phyloP scores from a whole-genome alignment of 2,329 filamentous ascomycete genomes.

The Pseudocercospora crystallina region DNA sequence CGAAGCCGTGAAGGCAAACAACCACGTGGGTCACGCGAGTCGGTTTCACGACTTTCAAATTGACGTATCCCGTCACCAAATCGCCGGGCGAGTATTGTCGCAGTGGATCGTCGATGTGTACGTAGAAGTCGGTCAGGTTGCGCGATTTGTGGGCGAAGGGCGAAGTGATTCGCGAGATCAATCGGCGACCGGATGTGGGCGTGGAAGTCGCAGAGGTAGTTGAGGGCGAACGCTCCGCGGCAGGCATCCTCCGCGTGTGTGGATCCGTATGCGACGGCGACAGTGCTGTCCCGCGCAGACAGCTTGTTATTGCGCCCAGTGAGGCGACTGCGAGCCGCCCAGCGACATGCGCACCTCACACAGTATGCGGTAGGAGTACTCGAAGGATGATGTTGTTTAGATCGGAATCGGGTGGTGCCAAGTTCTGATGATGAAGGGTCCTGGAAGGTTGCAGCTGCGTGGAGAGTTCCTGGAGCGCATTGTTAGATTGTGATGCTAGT shows the following conservation, averaged over 20 bases:
- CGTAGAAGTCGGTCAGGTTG: conserved; percentile 74
- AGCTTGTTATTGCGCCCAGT: no score
- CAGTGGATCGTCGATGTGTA: conserved; percentile 74
- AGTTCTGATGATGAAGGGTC: no score
- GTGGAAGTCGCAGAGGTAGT: conserved; percentile 10
- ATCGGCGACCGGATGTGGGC: conserved; percentile 32
- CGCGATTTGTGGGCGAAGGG: conserved; percentile 58
- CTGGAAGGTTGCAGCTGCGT: no score
- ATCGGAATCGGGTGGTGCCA: no score
- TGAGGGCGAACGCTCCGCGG: conserved; percentile 12
- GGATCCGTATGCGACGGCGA: no score
- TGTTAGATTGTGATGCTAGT: no score
- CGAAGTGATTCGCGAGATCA: conserved; percentile 57
- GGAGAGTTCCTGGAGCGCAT: no score
- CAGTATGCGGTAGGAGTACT: conserved; percentile 2
- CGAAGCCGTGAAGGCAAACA: conserved; percentile 74
- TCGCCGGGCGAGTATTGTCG: conserved; percentile 75
- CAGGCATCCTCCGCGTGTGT: conserved; percentile 11
- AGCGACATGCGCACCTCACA: conserved; percentile 10
- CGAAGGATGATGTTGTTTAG: no score
- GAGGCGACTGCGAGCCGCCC: background rate
- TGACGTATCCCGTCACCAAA: conserved; percentile 69
- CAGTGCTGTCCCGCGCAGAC: no score
- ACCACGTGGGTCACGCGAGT: conserved; percentile 77
- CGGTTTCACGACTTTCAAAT: conserved; percentile 71